A percentile compares a stretch with the other conserved stretches of the same genome.
phyloP scores from a whole-genome alignment of 257 asterid genomes.

The Capsicum chinense region DNA sequence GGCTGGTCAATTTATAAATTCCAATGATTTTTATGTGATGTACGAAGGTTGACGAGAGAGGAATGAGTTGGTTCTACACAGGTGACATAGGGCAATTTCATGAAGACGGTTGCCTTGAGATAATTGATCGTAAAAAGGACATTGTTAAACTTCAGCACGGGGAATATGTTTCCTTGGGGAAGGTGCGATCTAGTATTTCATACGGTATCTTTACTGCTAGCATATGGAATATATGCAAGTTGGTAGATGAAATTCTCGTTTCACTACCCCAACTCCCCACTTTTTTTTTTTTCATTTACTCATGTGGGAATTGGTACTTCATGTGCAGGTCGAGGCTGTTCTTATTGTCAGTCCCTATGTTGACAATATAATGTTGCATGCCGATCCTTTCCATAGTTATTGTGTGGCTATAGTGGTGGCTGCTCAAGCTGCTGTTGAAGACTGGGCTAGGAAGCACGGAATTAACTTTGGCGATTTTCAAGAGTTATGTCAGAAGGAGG shows the following conservation, averaged over 20 bases:
- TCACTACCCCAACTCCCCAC: background rate
- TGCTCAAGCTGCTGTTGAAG: constrained; percentile 68
- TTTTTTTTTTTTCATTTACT: background rate
- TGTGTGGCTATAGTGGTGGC: constrained; percentile 95
- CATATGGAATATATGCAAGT: background rate
- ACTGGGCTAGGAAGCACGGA: constrained; percentile 76
- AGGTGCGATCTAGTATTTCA: constrained; percentile 50
- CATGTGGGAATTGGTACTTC: constrained; percentile 24
- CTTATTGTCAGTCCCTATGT: constrained; percentile 64
- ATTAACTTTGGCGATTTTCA: constrained; percentile 61
- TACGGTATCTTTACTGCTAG: background rate
- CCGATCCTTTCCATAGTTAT: constrained; percentile 80
- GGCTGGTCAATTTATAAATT: background rate
- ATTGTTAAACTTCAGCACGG: constrained; percentile 97
- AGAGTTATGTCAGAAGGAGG: constrained; percentile 71
- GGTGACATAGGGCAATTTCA: constrained; percentile 96
- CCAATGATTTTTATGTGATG: constrained; percentile 18
- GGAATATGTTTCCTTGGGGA: constrained; percentile 94
- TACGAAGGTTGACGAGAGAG: constrained; percentile 76
- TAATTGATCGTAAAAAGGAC: constrained; percentile 94
- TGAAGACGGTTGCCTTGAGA: constrained; percentile 91
- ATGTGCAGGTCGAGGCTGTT: constrained; percentile 89
- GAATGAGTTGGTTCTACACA: constrained; percentile 90
- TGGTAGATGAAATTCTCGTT: constrained; percentile 16
- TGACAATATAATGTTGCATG: constrained; percentile 89